phyloP scores from a whole-genome alignment of 371 early-diverging fungal genomes.

The Apophysomyces ossiformis region DNA sequence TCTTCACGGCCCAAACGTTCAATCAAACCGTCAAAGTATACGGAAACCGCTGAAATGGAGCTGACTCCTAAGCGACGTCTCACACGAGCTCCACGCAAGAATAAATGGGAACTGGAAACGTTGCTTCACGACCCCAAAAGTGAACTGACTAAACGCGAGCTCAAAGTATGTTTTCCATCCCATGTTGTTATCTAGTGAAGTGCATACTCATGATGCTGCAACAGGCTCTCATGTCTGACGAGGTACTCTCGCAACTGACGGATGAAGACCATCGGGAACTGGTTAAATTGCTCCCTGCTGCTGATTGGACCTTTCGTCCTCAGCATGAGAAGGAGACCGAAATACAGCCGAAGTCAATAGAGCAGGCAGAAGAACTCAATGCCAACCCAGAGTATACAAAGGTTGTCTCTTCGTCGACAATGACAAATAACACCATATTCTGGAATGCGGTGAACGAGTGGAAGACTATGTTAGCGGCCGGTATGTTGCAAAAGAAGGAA shows the following conservation, averaged over 20 bases:
- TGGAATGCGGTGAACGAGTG: neutral
- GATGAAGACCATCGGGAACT: slow-evolving; percentile 1
- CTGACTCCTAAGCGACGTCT: neutral
- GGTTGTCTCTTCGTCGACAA: neutral
- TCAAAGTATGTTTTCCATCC: neutral
- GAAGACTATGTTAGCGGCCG: neutral
- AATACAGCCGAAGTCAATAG: neutral
- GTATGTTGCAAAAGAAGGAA: neutral
- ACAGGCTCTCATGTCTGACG: neutral
- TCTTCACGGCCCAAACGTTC: neutral
- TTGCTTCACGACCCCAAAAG: slow-evolving; percentile 3
- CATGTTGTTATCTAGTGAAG: neutral
- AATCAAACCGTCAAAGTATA: neutral
- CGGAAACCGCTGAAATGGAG: neutral
- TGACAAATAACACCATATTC: neutral
- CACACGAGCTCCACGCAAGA: neutral
- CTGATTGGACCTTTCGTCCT: slow-evolving; percentile 7
- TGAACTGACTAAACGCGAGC: neutral
- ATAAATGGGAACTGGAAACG: neutral
- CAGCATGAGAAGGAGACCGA: neutral
- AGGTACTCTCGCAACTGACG: neutral
- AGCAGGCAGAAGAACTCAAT: neutral
- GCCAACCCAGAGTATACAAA: slow-evolving; percentile 1
- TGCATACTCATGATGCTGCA: neutral
- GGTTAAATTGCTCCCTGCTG: slow-evolving; percentile 3